Base-by-base conservation (phyloP, 768 basidiomycete species). In the Amyloporia xantha region DNA sequence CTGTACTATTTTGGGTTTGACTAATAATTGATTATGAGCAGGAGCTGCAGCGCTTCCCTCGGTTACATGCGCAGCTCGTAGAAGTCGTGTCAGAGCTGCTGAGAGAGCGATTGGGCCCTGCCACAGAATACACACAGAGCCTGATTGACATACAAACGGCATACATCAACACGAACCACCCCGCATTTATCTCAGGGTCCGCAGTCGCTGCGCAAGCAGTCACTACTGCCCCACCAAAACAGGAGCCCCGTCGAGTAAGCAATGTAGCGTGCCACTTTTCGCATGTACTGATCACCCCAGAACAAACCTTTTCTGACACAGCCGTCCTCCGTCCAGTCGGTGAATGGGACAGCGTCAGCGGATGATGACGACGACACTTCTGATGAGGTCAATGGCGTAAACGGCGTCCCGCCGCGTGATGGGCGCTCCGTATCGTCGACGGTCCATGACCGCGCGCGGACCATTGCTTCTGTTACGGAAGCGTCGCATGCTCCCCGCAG, bases 161-260 rank as follows among this genome's bases (percentile, higher is more conserved):
- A 10, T 99, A 99, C 64, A 98, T 99, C 75, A 99, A 99, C 66
- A 98, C 94, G 49, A 98, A 98, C 65, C 96, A 99, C 64, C 96
- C 96, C 5, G 79, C 89, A 26, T 98, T 97, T 67, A 84, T 94
- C 49, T 74, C 85, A 17, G 86, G 88, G 9, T 87, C 88, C 28
- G 79, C 86, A 37, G 62, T 73, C 9, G 78, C 80, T 50, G 74
- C 81, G 44, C 75, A 79, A 55, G 72, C 79, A 45, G 64, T 69
- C 24, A 62, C 65, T 15, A 53, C 64, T 21, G 60, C 73, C 66
- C 57, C 61, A 21, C 71, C 76, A 39, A 74, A 67, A 58, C 71
- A 72, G 20, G 62, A 66, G 30, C 71, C 74, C 0, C 72, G 77
- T 54, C 72, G 79, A 54, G 86, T 88, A 63, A 66, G 82, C 65